phyloP scores from a whole-genome alignment of 192 early-diverging fungal species.

The Coemansia sp. region DNA sequence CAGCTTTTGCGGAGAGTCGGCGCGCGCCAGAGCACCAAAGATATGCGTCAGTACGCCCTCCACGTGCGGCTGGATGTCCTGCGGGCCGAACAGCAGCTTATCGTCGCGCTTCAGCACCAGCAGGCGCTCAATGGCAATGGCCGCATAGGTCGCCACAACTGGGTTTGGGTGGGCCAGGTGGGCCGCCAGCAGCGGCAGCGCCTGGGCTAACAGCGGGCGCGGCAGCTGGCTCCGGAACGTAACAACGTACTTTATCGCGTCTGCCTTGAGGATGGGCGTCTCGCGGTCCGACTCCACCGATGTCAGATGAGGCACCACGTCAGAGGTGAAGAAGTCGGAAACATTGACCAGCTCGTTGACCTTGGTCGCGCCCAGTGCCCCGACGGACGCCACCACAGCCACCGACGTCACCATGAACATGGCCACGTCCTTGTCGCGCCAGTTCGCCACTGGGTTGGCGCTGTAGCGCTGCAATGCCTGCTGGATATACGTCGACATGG shows the following conservation, averaged over 20 bases:
- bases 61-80: slow-evolving; percentile 65
- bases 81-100: slow-evolving; percentile 55
- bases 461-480: slow-evolving; percentile 67
- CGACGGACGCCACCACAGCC: slow-evolving; percentile 69
- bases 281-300: slow-evolving; percentile 56
- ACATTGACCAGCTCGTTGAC: slow-evolving; percentile 80
- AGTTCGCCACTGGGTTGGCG: slow-evolving; percentile 61
- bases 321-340: slow-evolving; percentile 70
- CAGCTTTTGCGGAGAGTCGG: slow-evolving; percentile 80
- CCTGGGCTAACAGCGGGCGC: slow-evolving; percentile 67
- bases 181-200: slow-evolving; percentile 69
- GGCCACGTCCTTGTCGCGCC: slow-evolving; percentile 95
- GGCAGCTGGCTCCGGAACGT: slow-evolving; percentile 92
- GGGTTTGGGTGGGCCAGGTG: slow-evolving; percentile 78
- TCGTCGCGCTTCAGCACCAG: slow-evolving; percentile 66
- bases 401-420: slow-evolving; percentile 88
- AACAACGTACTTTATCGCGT: slow-evolving; percentile 90
- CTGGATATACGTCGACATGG: slow-evolving; percentile 72
- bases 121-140: slow-evolving; percentile 86
- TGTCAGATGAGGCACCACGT: slow-evolving; percentile 82
- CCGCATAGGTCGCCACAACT: slow-evolving; percentile 88
- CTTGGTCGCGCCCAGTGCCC: slow-evolving; percentile 77
- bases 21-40: slow-evolving; percentile 71
- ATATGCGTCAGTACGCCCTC: slow-evolving; percentile 64
- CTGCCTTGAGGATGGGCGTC: slow-evolving; percentile 88